Conservation (phyloP, 352 stramenopile species). For the Thraustochytrium striatum region DNA sequence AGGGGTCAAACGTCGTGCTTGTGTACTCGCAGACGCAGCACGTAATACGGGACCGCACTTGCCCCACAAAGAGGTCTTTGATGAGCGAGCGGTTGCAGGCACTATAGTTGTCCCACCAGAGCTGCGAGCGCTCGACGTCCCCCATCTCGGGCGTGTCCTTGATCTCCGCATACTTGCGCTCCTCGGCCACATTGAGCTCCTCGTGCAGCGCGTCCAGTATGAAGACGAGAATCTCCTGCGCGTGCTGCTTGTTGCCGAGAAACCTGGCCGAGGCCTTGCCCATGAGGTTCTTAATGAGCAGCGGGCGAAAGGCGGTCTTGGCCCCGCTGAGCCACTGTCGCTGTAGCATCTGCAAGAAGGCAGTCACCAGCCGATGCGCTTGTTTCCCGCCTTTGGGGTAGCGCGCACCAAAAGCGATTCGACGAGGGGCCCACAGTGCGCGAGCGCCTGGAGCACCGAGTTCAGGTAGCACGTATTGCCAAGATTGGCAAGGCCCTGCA, state of each 20-base stretch:
- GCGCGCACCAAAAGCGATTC: background rate
- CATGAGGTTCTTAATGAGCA: slow-evolving; percentile 69
- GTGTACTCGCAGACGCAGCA: slow-evolving; percentile 68
- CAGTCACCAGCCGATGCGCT: background rate
- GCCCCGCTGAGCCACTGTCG: background rate
- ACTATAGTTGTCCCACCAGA: slow-evolving; percentile 74
- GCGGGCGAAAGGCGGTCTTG: slow-evolving; percentile 59
- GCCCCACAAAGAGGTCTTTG: slow-evolving; percentile 72
- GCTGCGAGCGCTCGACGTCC: slow-evolving; percentile 58
- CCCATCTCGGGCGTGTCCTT: slow-evolving; percentile 54
- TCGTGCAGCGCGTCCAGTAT: slow-evolving; percentile 73
- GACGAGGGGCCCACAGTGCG: slow-evolving; percentile 9
- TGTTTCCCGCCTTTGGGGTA: background rate
- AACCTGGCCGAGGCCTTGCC: slow-evolving; percentile 68
- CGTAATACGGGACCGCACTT: slow-evolving; percentile 68
- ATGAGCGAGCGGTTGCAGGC: slow-evolving; percentile 66
- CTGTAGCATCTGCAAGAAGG: background rate
- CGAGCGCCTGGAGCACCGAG: slow-evolving; percentile 61
- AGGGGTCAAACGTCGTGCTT: slow-evolving; percentile 73
- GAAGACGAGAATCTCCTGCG: slow-evolving; percentile 74
- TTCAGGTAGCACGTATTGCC: slow-evolving; percentile 75
- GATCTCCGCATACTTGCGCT: slow-evolving; percentile 70
- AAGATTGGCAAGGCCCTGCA: slow-evolving; percentile 62
- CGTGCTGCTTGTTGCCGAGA: slow-evolving; percentile 70
- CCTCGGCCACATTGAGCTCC: slow-evolving; percentile 72